Conservation (phyloP, 2,329 filamentous ascomycete genomes). For the Samsoniella hepiali region DNA sequence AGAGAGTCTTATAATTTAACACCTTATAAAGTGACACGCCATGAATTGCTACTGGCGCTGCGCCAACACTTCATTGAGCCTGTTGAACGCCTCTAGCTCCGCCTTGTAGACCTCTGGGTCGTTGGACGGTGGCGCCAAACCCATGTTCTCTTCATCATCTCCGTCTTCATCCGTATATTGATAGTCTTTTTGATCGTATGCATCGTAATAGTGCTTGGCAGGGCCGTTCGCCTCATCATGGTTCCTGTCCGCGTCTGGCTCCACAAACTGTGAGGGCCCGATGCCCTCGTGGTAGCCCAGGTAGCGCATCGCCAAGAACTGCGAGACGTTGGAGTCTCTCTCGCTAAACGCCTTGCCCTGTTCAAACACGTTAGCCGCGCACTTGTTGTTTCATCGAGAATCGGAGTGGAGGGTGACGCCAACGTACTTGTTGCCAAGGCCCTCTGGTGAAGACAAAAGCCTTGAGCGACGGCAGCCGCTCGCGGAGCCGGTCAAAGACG, state of each 20-base stretch:
- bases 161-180: no score
- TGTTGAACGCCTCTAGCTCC: background rate
- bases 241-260: background rate
- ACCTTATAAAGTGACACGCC: background rate
- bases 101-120: background rate
- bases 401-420: background rate
- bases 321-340: background rate
- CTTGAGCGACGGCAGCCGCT: background rate
- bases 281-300: background rate
- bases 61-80: background rate
- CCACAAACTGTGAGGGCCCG: background rate
- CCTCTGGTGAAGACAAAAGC: background rate
- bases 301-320: background rate
- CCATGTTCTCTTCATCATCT: background rate
- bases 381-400: background rate
- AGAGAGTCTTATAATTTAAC: no score
- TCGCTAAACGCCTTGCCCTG: background rate
- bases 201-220: background rate
- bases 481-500: background rate
- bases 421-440: background rate
- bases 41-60: background rate
- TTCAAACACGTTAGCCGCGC: background rate
- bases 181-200: background rate
- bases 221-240: background rate
- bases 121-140: background rate